Conservation (phyloP, 805 yeast genomes). For the Pichia eremophila region DNA sequence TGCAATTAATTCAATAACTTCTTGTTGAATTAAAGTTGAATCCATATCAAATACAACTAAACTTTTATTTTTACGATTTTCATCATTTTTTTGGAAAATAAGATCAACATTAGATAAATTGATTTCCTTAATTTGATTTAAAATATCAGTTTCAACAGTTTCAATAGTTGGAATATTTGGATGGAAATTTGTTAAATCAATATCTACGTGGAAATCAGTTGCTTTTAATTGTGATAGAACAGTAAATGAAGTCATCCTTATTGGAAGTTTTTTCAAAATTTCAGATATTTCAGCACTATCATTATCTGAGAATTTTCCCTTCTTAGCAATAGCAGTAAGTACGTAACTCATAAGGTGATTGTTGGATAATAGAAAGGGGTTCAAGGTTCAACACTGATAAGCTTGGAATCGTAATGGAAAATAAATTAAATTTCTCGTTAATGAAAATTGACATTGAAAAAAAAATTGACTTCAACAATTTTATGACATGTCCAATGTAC, state of each 20-base stretch:
- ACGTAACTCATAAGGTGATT: conserved; percentile 16
- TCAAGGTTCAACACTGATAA: too few relatives aligned
- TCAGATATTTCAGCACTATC: conserved; percentile 17
- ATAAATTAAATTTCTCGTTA: too few relatives aligned
- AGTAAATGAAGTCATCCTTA: conserved; percentile 20
- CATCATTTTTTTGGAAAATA: conserved; percentile 30
- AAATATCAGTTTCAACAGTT: conserved; percentile 10
- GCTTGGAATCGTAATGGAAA: too few relatives aligned
- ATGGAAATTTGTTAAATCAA: conserved; percentile 12
- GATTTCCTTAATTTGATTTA: conserved; percentile 13
- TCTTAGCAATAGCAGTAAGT: conserved; percentile 25
- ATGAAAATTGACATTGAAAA: too few relatives aligned
- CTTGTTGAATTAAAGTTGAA: conserved; percentile 91
- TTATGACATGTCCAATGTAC: too few relatives aligned
- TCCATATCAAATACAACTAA: conserved; percentile 95
- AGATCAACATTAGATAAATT: conserved; percentile 29
- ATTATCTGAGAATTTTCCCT: conserved; percentile 13
- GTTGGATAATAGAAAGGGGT: not conserved
- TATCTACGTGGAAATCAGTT: conserved; percentile 27
- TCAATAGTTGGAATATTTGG: conserved; percentile 12
- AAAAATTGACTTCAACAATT: too few relatives aligned
- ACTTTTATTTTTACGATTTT: conserved; percentile 32
- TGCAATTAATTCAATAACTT: conserved; percentile 93
- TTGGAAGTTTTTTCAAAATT: conserved; percentile 23
- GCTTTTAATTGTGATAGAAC: conserved; percentile 29